A percentile compares a stretch with the other conserved stretches of the same genome.
Evolutionary conservation across 345 rosid genomes (phyloP).

Genomic region (Rubroshorea leprosula): DNA sequence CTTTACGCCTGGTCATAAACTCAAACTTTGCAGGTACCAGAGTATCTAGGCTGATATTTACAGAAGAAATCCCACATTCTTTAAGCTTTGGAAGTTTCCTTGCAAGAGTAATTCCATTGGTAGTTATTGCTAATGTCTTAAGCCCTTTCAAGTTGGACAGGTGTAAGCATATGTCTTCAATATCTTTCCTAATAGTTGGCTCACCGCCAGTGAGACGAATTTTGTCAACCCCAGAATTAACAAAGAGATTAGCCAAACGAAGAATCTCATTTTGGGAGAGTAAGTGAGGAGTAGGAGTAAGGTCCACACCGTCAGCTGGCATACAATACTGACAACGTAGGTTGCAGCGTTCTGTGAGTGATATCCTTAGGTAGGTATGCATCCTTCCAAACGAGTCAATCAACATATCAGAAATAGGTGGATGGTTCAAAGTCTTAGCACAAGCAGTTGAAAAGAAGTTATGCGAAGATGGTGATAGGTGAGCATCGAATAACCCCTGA

Average conservation of each 20-base stretch:
- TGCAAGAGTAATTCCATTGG: conserved; percentile 84
- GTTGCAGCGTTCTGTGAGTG: conserved; percentile 89
- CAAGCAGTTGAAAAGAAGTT: conserved; percentile 32
- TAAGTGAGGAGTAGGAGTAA: conserved; percentile 62
- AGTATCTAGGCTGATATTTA: conserved; percentile 86
- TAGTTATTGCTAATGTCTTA: conserved; percentile 72
- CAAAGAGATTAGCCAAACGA: conserved; percentile 67
- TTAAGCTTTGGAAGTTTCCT: conserved; percentile 75
- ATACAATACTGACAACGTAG: conserved; percentile 93
- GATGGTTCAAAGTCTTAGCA: conserved; percentile 40
- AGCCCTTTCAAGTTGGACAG: conserved; percentile 77
- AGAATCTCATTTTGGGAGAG: conserved; percentile 61
- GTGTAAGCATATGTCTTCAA: conserved; percentile 63
- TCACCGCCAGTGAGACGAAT: conserved; percentile 95
- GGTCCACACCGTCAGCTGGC: conserved; percentile 90
- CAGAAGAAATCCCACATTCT: conserved; percentile 57
- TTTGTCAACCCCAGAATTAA: conserved; percentile 76
- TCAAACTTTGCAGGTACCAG: conserved; percentile 87
- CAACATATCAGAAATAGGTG: conserved; percentile 65
- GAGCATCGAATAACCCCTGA: conserved; percentile 22
- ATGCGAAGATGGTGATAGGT: conserved; percentile 11
- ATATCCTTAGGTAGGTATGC: conserved; percentile 85
- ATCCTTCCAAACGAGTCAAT: conserved; percentile 85
- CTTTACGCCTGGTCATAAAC: conserved; percentile 83
- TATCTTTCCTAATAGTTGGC: conserved; percentile 80